A percentile compares a stretch with the other conserved stretches of the same genome.
phyloP scores from a whole-genome alignment of 1,284 basidiomycete species.

The Chiua sp. region DNA sequence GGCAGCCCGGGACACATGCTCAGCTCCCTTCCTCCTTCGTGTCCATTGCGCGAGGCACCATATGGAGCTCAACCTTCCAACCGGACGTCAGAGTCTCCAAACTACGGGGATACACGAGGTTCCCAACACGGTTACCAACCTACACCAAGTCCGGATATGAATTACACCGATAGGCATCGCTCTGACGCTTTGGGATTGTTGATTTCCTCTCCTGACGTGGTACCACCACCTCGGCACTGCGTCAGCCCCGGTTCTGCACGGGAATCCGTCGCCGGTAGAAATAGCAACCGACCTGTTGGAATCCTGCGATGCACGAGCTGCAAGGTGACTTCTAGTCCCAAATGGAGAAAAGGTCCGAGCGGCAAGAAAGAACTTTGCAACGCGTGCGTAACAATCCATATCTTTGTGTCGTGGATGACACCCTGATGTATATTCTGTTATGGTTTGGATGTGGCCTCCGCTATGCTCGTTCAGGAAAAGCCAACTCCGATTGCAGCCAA shows the following conservation, averaged over 20 bases:
- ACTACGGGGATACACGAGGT: constrained; percentile 33
- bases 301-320: constrained; percentile 83
- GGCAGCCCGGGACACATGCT: constrained; percentile 43
- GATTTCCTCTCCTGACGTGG: constrained; percentile 47
- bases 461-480: constrained; percentile 72
- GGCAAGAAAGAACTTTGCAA: constrained; percentile 95
- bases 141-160: constrained; percentile 46
- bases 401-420: constrained; percentile 19
- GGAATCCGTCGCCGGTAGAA: constrained; percentile 28
- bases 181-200: constrained; percentile 31
- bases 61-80: constrained; percentile 31
- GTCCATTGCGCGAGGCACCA: constrained; percentile 34
- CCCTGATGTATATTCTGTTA: constrained; percentile 28
- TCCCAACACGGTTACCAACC: constrained; percentile 42
- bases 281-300: constrained; percentile 72
- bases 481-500: constrained; percentile 33
- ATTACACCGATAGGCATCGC: constrained; percentile 43
- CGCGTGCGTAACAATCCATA: constrained; percentile 65
- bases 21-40: constrained; percentile 33
- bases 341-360: constrained; percentile 92
- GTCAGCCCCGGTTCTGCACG: constrained; percentile 47
- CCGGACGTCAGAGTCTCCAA: constrained; percentile 29
- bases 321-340: constrained; percentile 84
- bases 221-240: constrained; percentile 69
- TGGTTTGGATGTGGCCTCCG: constrained; percentile 73